Conservation (phyloP, 495 filamentous ascomycete genomes). For the Glutinoglossum americanum region DNA sequence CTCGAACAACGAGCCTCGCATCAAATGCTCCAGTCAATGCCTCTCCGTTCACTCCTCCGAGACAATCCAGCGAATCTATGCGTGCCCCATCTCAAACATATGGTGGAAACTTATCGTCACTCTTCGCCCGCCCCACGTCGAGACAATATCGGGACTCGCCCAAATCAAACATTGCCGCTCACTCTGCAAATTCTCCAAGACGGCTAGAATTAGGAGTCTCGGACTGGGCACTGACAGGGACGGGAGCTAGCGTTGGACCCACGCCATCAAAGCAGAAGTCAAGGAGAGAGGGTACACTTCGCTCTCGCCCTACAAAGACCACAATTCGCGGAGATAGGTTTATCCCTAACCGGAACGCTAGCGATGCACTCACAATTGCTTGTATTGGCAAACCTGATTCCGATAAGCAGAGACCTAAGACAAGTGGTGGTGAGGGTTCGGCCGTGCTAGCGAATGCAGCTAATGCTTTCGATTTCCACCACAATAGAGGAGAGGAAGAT, state of each 20-base stretch:
- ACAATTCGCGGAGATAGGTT: conserved; percentile 81
- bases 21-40: conserved; percentile 29
- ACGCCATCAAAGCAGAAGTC: conserved; percentile 47
- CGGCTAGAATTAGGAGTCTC: conserved; percentile 83
- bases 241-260: conserved; percentile 40
- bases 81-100: conserved; percentile 39
- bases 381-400: conserved; percentile 58
- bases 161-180: conserved; percentile 82
- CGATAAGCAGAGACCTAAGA: conserved; percentile 47
- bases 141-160: conserved; percentile 50
- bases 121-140: conserved; percentile 45
- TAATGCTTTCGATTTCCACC: conserved; percentile 40
- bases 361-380: conserved; percentile 64
- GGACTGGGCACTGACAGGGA: conserved; percentile 78
- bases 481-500: conserved; percentile 47
- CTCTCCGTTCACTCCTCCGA: conserved; percentile 64
- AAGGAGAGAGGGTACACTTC: conserved; percentile 36
- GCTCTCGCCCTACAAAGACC: conserved; percentile 52
- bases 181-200: conserved; percentile 37
- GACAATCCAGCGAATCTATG: conserved; percentile 29
- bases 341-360: conserved; percentile 79
- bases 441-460: conserved; percentile 46
- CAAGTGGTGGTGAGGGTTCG: conserved; percentile 44
- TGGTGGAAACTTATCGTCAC: conserved; percentile 46
- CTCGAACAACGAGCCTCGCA: conserved; percentile 25